Evolutionary conservation across 257 asterid species (phyloP).

Genomic region (Misopates orontium): DNA sequence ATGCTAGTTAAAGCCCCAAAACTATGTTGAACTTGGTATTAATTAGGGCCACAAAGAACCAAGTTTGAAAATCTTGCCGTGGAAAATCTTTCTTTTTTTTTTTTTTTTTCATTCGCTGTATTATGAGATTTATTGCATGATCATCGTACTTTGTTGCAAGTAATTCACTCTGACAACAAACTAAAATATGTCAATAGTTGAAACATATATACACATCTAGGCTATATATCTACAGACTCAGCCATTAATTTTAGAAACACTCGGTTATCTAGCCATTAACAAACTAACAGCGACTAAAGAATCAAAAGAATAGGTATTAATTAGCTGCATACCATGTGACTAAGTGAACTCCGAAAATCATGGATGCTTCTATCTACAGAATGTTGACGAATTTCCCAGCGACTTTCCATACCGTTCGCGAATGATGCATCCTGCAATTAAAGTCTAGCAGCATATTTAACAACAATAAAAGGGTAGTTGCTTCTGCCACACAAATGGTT

Average conservation of each 20-base stretch:
- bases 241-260: too few species aligned
- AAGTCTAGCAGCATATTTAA: not conserved
- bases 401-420: slow-evolving; percentile 36
- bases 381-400: slow-evolving; percentile 6
- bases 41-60: too few species aligned
- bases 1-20: too few species aligned
- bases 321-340: not conserved
- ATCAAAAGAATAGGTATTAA: slow-evolving; percentile 35
- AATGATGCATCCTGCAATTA: slow-evolving; percentile 46
- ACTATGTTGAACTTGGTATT: too few species aligned
- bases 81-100: too few species aligned
- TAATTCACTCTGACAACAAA: not conserved
- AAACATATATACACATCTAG: slow-evolving; percentile 18
- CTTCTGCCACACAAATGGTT: not conserved
- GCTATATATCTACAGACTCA: too few species aligned
- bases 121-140: too few species aligned
- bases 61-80: too few species aligned
- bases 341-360: slow-evolving; percentile 2
- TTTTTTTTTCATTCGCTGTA: too few species aligned
- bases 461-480: slow-evolving; percentile 2
- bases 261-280: slow-evolving; percentile 23
- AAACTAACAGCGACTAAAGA: slow-evolving; percentile 35
- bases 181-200: slow-evolving; percentile 11
- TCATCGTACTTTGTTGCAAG: too few species aligned
- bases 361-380: not conserved